Evolutionary conservation across 257 asterid genomes (phyloP).

Genomic region (Paulownia fortunei): DNA sequence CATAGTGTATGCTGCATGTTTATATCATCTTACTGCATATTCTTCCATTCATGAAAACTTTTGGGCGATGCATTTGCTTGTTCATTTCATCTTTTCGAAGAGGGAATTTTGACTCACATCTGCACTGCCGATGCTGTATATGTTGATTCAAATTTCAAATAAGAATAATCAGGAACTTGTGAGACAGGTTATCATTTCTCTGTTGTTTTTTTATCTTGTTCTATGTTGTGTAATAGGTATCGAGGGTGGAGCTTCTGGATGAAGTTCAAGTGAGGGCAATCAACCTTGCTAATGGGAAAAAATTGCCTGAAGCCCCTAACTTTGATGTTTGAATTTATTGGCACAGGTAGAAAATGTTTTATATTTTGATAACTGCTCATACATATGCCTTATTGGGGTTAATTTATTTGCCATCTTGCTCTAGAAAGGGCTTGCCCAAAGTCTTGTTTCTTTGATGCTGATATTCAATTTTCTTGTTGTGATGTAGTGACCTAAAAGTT

Average conservation of each 20-base stretch:
- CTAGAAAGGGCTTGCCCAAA: background rate
- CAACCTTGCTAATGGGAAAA: constrained; percentile 87
- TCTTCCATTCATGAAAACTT: background rate
- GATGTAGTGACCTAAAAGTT: background rate
- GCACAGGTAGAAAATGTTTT: constrained; percentile 73
- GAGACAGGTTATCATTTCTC: constrained; percentile 9
- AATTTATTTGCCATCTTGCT: background rate
- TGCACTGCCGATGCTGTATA: background rate
- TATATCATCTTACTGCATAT: constrained; percentile 4
- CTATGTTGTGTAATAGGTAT: constrained; percentile 60
- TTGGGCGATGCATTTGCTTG: constrained; percentile 10
- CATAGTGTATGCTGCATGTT: background rate
- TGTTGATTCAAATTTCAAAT: constrained; percentile 18
- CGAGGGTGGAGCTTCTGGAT: constrained; percentile 96
- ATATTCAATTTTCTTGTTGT: background rate
- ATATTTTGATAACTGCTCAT: constrained; percentile 8
- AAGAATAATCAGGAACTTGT: background rate
- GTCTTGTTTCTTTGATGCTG: background rate
- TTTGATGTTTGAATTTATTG: constrained; percentile 92
- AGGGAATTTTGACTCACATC: background rate
- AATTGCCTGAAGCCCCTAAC: constrained; percentile 95
- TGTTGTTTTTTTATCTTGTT: constrained; percentile 11
- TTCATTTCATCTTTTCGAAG: constrained; percentile 4
- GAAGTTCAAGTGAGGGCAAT: constrained; percentile 95
- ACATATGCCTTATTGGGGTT: background rate